Evolutionary conservation across 208 protist species (phyloP), one percentile per base, ranked within the genome.

Genomic region (Wallacemonas sp.): DNA sequence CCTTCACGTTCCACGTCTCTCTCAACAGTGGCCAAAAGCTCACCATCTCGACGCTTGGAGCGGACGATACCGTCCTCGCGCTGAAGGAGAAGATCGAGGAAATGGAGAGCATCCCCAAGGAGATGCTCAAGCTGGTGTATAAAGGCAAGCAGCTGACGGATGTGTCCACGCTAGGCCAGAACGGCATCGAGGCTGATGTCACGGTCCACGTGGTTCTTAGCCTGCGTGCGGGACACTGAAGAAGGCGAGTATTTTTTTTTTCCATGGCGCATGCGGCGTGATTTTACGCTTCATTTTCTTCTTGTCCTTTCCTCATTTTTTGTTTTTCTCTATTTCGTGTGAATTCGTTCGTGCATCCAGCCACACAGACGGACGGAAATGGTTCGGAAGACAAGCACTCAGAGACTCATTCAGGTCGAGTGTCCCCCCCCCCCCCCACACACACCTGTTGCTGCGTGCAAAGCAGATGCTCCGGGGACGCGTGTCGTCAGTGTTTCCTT

Each of bases 71-170:
- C 6, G 78, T 97, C 4, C 64, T 55, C 0, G 78, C 93, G 2
- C 65, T 97, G 26, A 95, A 95, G 76, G 78, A 78, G 19, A 82
- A 81, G 62, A 65, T 97, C 1, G 80, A 94, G 67, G 82, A 95
- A 64, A 82, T 76, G 33, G 88, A 92, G 54, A 81, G 87, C 9
- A 88, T 96, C 55, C 81, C 86, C 16, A 73, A 74, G 27, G 84
- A 85, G 29, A 93, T 95, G 88, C 89, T 95, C 41, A 73, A 78
- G 61, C 71, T 97, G 23, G 73, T 97, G 5, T 90, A 87, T 74
- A 68, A 70, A 12, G 92, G 92, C n/a, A 72, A 78, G 34, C 76
- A 84, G 57, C 72, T 94, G 24, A 76, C 86, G 26, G 87, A 94
- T 67, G 74, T 71, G 26, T 79, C 77, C 38, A 91, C 83, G 1